Evolutionary conservation across 1,284 basidiomycete species (phyloP).

Genomic region (Leccinum fuscescens): DNA sequence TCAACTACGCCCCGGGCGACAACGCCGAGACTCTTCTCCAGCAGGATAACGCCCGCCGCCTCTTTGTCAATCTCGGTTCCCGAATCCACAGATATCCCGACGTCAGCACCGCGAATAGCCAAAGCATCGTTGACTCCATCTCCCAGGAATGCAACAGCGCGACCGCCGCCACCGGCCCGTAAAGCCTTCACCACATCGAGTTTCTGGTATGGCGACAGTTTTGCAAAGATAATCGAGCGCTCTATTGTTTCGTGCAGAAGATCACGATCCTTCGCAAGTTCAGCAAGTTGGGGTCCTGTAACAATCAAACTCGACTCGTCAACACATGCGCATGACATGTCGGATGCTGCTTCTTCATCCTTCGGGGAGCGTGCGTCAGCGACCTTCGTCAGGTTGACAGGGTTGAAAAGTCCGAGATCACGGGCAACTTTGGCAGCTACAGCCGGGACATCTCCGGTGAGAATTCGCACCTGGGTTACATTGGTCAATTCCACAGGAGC

Average conservation of each 20-base stretch:
- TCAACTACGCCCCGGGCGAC: constrained; percentile 34
- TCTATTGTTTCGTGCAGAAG: constrained; percentile 31
- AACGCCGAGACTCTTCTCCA: constrained; percentile 53
- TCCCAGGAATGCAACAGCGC: constrained; percentile 34
- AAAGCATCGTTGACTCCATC: constrained; percentile 35
- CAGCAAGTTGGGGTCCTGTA: constrained; percentile 30
- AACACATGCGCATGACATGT: constrained; percentile 5
- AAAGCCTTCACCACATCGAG: constrained; percentile 34
- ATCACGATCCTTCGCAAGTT: constrained; percentile 31
- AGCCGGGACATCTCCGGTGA: constrained; percentile 31
- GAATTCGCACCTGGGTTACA: constrained; percentile 28
- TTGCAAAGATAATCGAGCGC: constrained; percentile 33
- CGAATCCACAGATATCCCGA: constrained; percentile 96
- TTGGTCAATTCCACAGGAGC: constrained; percentile 3
- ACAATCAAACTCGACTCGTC: constrained; percentile 31
- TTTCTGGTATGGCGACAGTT: constrained; percentile 34
- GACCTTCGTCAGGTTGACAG: constrained; percentile 18
- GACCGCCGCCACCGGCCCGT: constrained; percentile 25
- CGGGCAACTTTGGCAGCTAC: constrained; percentile 35
- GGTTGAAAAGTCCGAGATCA: constrained; percentile 31
- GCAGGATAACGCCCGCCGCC: constrained; percentile 94
- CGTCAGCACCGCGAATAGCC: constrained; percentile 66
- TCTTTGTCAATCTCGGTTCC: constrained; percentile 99
- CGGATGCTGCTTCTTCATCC: constrained; percentile 27
- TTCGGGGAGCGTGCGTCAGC: constrained; percentile 10